These are phyloP conservation scores for Escallonia herrerae DNA, from an alignment of 129 eudicot genomes.

Conservation along the genomic window DNA sequence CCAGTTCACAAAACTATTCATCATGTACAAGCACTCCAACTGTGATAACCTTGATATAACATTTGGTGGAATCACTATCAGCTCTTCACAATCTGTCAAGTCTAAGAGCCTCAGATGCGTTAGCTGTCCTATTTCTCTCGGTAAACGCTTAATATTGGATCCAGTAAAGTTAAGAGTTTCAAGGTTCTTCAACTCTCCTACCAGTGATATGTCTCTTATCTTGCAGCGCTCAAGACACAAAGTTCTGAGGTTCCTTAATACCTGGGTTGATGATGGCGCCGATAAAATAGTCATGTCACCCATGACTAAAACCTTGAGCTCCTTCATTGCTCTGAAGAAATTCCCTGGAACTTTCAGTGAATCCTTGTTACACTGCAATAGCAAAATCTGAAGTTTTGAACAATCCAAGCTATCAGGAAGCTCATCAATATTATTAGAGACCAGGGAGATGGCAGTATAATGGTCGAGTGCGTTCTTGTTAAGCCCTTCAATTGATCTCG, in stretches of 20 bases:
- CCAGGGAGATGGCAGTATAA: slow-evolving; percentile 5
- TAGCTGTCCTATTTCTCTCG: slow-evolving; percentile 7
- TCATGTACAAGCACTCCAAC: slow-evolving; percentile 20
- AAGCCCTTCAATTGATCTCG: background rate
- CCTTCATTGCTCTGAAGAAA: slow-evolving; percentile 14
- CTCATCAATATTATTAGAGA: background rate
- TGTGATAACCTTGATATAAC: slow-evolving; percentile 3
- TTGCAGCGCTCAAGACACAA: slow-evolving; percentile 10
- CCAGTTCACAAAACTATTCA: background rate
- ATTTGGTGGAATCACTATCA: background rate
- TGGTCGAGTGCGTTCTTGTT: background rate
- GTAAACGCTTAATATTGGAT: background rate
- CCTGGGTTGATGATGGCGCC: slow-evolving; percentile 9
- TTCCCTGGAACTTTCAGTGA: background rate
- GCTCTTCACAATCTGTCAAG: slow-evolving; percentile 5
- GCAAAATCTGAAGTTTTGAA: slow-evolving; percentile 15
- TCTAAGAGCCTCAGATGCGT: slow-evolving; percentile 12
- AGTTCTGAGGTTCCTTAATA: slow-evolving; percentile 6
- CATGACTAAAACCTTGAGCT: slow-evolving; percentile 13
- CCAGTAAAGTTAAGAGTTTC: slow-evolving; percentile 12
- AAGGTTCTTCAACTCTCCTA: slow-evolving; percentile 8
- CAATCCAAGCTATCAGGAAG: background rate
- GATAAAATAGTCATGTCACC: background rate
- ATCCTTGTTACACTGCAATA: background rate
- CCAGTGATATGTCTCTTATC: slow-evolving; percentile 3